These are phyloP conservation scores for Paratinospora sagittata DNA, from an alignment of 164 flowering plant species.

Conservation along the genomic window DNA sequence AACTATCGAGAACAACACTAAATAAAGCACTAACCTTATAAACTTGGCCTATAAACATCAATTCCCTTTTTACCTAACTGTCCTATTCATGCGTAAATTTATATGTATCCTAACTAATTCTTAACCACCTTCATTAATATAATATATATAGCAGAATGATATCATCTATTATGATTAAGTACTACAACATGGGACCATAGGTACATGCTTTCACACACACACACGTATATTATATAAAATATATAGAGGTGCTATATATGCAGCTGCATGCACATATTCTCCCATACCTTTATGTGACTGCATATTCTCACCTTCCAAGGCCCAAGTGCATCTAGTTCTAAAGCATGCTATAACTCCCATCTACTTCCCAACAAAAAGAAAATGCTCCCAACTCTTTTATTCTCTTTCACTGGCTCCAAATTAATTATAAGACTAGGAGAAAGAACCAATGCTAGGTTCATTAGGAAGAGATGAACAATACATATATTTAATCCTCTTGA, in stretches of 20 bases:
- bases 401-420: constrained; percentile 3
- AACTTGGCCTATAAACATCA: too few relatives aligned
- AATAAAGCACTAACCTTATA: too few relatives aligned
- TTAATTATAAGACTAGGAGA: neutral
- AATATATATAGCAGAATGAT: too few relatives aligned
- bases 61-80: neutral
- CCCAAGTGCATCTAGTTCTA: neutral
- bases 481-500: neutral
- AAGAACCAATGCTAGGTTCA: neutral
- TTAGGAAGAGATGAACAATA: neutral
- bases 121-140: too few relatives aligned
- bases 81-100: neutral
- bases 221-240: neutral
- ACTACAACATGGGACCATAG: neutral
- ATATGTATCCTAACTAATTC: too few relatives aligned
- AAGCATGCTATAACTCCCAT: neutral
- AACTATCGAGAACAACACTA: too few relatives aligned
- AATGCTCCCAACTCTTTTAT: neutral
- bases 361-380: neutral
- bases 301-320: neutral
- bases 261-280: neutral
- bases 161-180: neutral
- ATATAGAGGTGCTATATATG: neutral
- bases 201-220: neutral
- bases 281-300: neutral